Conservation (phyloP, 2,329 filamentous ascomycete species). For the Seiridium cupressi region DNA sequence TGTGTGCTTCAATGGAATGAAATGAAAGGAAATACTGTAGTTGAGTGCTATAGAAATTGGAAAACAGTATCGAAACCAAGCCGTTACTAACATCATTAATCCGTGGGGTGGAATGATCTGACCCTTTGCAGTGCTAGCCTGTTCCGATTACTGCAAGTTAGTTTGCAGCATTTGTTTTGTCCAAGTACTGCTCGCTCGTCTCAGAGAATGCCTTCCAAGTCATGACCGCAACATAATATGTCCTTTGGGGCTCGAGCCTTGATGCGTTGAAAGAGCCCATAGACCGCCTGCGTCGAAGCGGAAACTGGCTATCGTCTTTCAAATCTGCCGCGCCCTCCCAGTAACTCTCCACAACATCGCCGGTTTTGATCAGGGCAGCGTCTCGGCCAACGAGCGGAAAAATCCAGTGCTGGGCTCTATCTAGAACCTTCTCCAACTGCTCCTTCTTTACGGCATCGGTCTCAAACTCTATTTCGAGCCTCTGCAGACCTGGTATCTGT, state of each 20-base stretch:
- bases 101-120: not conserved
- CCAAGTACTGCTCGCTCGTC: not conserved
- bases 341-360: not conserved
- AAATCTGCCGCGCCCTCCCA: constrained; percentile 6
- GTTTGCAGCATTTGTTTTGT: not conserved
- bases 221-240: not conserved
- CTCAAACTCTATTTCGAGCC: constrained; percentile 10
- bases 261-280: not conserved
- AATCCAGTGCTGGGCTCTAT: constrained; percentile 7
- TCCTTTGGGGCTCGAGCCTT: not conserved
- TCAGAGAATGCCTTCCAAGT: not conserved
- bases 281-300: not conserved
- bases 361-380: not conserved
- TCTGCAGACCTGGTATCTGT: constrained; percentile 6
- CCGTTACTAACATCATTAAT: no score
- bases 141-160: not conserved
- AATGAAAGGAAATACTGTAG: no score
- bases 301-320: not conserved
- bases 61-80: no score
- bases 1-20: no score
- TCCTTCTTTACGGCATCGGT: constrained; percentile 3
- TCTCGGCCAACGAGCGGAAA: constrained; percentile 2
- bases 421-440: constrained; percentile 7
- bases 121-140: not conserved
- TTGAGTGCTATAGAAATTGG: no score